Percentiles rank a stretch among this genome's conserved stretches.
These are phyloP conservation scores for Eucalyptus camaldulensis DNA, from an alignment of 345 rosid species.

Conservation along the genomic window DNA sequence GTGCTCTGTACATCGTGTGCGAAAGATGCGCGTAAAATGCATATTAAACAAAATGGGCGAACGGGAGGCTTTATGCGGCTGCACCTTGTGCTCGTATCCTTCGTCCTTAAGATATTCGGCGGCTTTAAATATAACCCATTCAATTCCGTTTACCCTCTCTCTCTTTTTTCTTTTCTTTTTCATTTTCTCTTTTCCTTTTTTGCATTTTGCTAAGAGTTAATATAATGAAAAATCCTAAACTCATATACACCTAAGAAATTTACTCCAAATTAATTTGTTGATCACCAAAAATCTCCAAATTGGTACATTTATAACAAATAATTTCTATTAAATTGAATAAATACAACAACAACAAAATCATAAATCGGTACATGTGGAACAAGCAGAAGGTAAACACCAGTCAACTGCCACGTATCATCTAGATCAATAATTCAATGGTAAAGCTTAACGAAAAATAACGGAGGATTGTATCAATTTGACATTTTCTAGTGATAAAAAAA, in stretches of 20 bases:
- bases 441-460: too few species aligned
- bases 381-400: rapidly evolving
- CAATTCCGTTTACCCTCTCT: not conserved
- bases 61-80: not conserved
- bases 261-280: too few species aligned
- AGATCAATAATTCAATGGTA: rapidly evolving
- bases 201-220: not conserved
- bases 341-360: too few species aligned
- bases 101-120: not conserved
- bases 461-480: too few species aligned
- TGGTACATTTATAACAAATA: rapidly evolving
- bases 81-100: not conserved
- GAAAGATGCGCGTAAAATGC: not conserved
- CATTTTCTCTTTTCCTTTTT: not conserved
- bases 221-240: too few species aligned
- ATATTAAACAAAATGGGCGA: not conserved
- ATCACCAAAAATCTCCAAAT: not conserved
- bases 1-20: not conserved
- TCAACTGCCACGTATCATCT: rapidly evolving
- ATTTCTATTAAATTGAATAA: too few species aligned
- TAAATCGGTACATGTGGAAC: rapidly evolving
- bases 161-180: not conserved
- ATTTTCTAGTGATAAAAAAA: too few species aligned
- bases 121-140: not conserved
- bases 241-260: too few species aligned